These are phyloP conservation scores for Fusarium floridanum DNA, from an alignment of 2,329 filamentous ascomycete species.

Conservation along the genomic window DNA sequence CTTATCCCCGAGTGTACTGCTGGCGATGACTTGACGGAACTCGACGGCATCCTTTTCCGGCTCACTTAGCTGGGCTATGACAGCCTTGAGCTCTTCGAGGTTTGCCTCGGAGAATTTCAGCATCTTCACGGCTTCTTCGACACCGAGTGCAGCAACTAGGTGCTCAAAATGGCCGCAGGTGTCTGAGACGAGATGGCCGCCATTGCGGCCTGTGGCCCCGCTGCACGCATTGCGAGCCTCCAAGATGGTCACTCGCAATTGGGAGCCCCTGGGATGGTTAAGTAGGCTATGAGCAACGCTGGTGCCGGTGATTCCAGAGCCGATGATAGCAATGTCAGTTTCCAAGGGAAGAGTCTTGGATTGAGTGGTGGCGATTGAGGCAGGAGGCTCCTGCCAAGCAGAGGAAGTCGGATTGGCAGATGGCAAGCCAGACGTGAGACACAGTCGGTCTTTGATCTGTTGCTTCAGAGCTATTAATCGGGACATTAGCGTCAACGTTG, in stretches of 20 bases:
- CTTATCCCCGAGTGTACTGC: background rate
- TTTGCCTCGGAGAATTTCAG: conserved; percentile 53
- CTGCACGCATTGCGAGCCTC: conserved; percentile 41
- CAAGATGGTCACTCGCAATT: conserved; percentile 33
- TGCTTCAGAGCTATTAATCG: background rate
- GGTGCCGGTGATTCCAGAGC: conserved; percentile 47
- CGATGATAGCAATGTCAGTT: conserved; percentile 46
- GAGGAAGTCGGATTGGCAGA: conserved; percentile 29
- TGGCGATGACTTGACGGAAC: conserved; percentile 14
- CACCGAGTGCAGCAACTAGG: conserved; percentile 47
- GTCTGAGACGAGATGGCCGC: conserved; percentile 43
- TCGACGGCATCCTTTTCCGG: conserved; percentile 11
- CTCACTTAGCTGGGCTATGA: conserved; percentile 1
- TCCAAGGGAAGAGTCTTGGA: conserved; percentile 23
- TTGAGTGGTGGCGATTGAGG: conserved; percentile 29
- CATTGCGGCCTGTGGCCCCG: conserved; percentile 5
- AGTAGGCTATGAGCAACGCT: conserved; percentile 41
- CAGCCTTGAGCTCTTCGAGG: conserved; percentile 2
- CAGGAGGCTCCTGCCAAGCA: conserved; percentile 16
- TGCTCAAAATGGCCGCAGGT: conserved; percentile 54
- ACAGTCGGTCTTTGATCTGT: background rate
- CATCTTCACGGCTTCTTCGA: conserved; percentile 55
- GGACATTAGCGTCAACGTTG: background rate
- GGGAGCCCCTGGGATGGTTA: conserved; percentile 12
- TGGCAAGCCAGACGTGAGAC: background rate